These are phyloP conservation scores for Vachellia pachyceras DNA, from an alignment of 306 rosid genomes.

Conservation along the genomic window DNA sequence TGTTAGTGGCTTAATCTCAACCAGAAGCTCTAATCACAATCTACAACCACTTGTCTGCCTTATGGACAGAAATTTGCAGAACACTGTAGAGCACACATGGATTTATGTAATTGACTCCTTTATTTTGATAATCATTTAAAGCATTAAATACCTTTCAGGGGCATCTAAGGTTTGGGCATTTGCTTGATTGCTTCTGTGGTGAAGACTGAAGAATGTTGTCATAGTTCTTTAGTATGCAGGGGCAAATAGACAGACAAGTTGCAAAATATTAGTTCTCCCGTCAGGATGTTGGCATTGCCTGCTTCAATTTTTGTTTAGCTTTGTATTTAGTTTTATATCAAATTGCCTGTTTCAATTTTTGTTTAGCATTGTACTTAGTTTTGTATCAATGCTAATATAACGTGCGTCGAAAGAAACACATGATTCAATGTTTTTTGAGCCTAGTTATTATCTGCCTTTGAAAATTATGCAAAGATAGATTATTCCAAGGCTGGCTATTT, in stretches of 20 bases:
- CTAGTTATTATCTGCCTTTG: slow-evolving; percentile 14
- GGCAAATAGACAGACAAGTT: background rate
- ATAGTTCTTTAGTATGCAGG: background rate
- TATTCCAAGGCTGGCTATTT: background rate
- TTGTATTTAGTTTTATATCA: slow-evolving; percentile 15
- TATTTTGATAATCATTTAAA: slow-evolving; percentile 34
- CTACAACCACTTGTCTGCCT: background rate
- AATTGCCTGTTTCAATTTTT: slow-evolving; percentile 22
- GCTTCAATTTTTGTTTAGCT: slow-evolving; percentile 23
- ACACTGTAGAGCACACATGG: slow-evolving; percentile 31
- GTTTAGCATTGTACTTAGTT: slow-evolving; percentile 17
- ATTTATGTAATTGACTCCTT: slow-evolving; percentile 36
- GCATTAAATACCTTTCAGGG: slow-evolving; percentile 19
- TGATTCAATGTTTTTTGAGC: slow-evolving; percentile 14
- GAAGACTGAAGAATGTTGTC: slow-evolving; percentile 32
- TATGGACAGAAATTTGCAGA: slow-evolving; percentile 32
- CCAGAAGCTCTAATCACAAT: slow-evolving; percentile 28
- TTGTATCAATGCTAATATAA: slow-evolving; percentile 7
- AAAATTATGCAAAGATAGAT: background rate
- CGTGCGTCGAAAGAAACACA: slow-evolving; percentile 15
- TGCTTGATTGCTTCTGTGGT: slow-evolving; percentile 36
- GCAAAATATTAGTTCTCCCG: slow-evolving; percentile 16
- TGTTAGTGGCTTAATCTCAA: slow-evolving; percentile 38
- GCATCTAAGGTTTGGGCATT: slow-evolving; percentile 38
- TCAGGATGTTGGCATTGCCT: slow-evolving; percentile 1